These are phyloP conservation scores for Haplosporangium sp. DNA, from an alignment of 371 early-diverging fungal genomes.

Conservation along the genomic window DNA sequence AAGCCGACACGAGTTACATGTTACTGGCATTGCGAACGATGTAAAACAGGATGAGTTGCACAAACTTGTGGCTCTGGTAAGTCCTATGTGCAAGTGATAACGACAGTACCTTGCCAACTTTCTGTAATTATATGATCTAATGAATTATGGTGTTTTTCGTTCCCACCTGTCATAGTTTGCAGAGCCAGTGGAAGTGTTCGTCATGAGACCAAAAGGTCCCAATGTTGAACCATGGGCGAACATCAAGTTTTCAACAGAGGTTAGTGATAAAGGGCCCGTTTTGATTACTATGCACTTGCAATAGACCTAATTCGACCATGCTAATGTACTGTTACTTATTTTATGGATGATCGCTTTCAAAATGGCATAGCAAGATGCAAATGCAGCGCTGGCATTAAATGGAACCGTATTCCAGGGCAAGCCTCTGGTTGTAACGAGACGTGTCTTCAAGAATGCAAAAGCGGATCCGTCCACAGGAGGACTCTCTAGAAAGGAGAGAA, in stretches of 20 bases:
- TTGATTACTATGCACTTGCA: no score
- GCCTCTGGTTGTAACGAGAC: slow-evolving; percentile 19
- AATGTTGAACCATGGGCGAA: slow-evolving; percentile 30
- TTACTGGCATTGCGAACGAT: slow-evolving; percentile 29
- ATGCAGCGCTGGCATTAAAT: slow-evolving; percentile 32
- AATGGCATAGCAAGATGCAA: slow-evolving; percentile 26
- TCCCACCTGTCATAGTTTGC: slow-evolving; percentile 15
- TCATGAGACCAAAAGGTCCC: not conserved
- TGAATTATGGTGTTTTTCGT: not conserved
- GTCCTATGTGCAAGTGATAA: not conserved
- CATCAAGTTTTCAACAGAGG: slow-evolving; percentile 39
- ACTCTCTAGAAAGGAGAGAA: not conserved
- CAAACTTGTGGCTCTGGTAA: slow-evolving; percentile 39
- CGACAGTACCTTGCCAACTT: no score
- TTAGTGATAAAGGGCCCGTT: not conserved
- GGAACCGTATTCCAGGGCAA: slow-evolving; percentile 37
- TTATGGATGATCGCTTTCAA: not conserved
- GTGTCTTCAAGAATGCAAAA: slow-evolving; percentile 18
- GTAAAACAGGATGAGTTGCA: slow-evolving; percentile 30
- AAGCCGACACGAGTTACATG: slow-evolving; percentile 35
- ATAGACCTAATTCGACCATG: not conserved
- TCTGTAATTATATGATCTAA: no score
- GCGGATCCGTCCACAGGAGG: not conserved
- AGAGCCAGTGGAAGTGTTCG: slow-evolving; percentile 16
- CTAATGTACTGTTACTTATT: not conserved